phyloP scores from a whole-genome alignment of 306 rosid genomes.

The Vigna trinervia region DNA sequence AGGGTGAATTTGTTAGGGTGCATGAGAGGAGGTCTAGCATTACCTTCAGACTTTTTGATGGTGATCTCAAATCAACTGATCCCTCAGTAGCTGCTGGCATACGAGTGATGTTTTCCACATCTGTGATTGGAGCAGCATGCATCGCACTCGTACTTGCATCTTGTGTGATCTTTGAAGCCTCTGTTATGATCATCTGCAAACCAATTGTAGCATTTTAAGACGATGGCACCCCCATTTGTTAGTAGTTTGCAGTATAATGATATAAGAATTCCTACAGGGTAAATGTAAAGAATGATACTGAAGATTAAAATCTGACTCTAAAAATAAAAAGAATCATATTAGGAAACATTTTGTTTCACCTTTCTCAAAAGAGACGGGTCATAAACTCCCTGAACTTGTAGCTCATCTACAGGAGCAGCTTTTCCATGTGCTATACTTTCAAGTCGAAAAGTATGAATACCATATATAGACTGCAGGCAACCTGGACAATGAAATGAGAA shows the following conservation, averaged over 20 bases:
- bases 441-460: slow-evolving; percentile 84
- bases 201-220: slow-evolving; percentile 44
- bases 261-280: slow-evolving; percentile 6
- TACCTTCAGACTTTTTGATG: slow-evolving; percentile 82
- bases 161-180: slow-evolving; percentile 68
- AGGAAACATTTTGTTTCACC: slow-evolving; percentile 53
- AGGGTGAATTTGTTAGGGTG: not conserved
- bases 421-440: slow-evolving; percentile 84
- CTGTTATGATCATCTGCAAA: slow-evolving; percentile 72
- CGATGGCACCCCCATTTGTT: slow-evolving; percentile 4
- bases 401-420: slow-evolving; percentile 87
- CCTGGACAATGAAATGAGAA: slow-evolving; percentile 55
- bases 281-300: slow-evolving; percentile 8
- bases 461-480: slow-evolving; percentile 84
- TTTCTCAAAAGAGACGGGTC: slow-evolving; percentile 77
- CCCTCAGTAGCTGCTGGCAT: slow-evolving; percentile 57
- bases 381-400: slow-evolving; percentile 88
- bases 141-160: slow-evolving; percentile 61
- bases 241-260: slow-evolving; percentile 23
- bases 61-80: slow-evolving; percentile 67
- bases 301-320: slow-evolving; percentile 16
- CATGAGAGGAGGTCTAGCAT: slow-evolving; percentile 11
- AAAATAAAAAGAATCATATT: slow-evolving; percentile 29
- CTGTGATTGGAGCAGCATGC: slow-evolving; percentile 47
- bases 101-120: slow-evolving; percentile 53